Evolutionary conservation across 106 monocot genomes (phyloP).

Genomic region (Xerophyta viscosa): DNA sequence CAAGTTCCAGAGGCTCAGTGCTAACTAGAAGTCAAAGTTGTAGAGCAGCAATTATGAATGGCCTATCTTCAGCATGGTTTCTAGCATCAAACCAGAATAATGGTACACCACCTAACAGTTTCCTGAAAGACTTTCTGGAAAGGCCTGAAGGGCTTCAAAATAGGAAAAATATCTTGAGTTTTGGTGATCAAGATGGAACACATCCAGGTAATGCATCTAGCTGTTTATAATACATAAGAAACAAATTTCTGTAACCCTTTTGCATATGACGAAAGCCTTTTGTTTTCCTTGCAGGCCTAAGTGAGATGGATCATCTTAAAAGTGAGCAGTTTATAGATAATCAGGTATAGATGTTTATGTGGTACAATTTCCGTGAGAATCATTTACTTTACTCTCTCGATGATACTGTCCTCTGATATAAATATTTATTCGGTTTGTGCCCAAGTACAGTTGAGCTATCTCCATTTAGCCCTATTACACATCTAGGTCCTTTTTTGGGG

Average conservation of each 20-base stretch:
- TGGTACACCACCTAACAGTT: constrained; percentile 57
- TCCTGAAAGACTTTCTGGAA: constrained; percentile 43
- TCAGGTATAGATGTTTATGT: constrained; percentile 21
- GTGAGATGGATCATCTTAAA: constrained; percentile 59
- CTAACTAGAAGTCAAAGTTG: constrained; percentile 79
- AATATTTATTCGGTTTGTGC: too few relatives aligned
- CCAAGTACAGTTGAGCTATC: too few relatives aligned
- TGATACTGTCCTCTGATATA: too few relatives aligned
- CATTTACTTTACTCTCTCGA: too few relatives aligned
- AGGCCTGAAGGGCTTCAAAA: constrained; percentile 39
- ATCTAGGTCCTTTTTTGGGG: too few relatives aligned
- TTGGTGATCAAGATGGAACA: constrained; percentile 23
- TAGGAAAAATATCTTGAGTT: constrained; percentile 28
- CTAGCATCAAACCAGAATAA: constrained; percentile 25
- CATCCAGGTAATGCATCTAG: constrained; percentile 13
- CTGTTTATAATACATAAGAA: too few relatives aligned
- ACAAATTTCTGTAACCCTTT: too few relatives aligned
- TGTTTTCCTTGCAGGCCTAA: constrained; percentile 54
- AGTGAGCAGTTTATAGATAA: constrained; percentile 24
- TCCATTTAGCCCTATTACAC: too few relatives aligned
- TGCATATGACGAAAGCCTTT: too few relatives aligned
- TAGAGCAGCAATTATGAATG: constrained; percentile 23
- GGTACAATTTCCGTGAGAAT: too few relatives aligned
- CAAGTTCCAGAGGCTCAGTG: constrained; percentile 17
- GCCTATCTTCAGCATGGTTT: constrained; percentile 28